Evolutionary conservation across 1,284 basidiomycete species (phyloP), one percentile per base, ranked within the genome.

Genomic region (Austroboletus rostrupii): DNA sequence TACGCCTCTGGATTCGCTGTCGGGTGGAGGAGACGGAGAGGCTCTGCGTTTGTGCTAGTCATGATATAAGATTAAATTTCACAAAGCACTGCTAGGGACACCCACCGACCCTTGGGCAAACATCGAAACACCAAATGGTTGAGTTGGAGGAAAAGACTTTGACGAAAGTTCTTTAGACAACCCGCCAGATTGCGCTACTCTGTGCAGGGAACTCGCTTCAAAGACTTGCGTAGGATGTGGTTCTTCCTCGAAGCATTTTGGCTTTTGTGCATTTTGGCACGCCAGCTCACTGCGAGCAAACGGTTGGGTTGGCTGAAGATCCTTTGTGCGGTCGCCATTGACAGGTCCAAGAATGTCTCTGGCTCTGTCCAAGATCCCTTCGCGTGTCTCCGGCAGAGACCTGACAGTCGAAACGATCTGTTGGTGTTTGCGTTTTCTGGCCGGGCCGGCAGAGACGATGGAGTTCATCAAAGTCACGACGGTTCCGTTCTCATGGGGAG

Each of bases 331-430:
- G 41, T 11, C 29, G 3, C 23, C 39, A 21, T 43, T 31, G 29
- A 13, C 8, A 33, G 6, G 31, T 41, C 62, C 67, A 49, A 83
- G 66, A 20, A 86, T 59, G n/a, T 60, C 62, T 45, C 71, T 72
- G 5, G 86, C 86, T 56, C 73, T 77, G 47, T 73, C 70, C 31
- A 83, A 58, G 49, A 87, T 88, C 32, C 53, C 64, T 26, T 71
- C 65, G 8, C 82, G 77, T 4, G 76, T 81, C 40, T 78, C 71
- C 14, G 68, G 60, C 17, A 78, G 61, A 45, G 61, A 70, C 57
- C 73, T 72, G 44, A 87, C 70, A 3, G 77, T 79, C 47, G 72
- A 68, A 3, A 66, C 50, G n/a, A 70, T 64, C 41, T 74, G 68
- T 23, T 66, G 64, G 38, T 73, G 72, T 55, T 67, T 75, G 5